Conservation (phyloP, 73 alveolate genomes). For the Stentor coeruleus region DNA sequence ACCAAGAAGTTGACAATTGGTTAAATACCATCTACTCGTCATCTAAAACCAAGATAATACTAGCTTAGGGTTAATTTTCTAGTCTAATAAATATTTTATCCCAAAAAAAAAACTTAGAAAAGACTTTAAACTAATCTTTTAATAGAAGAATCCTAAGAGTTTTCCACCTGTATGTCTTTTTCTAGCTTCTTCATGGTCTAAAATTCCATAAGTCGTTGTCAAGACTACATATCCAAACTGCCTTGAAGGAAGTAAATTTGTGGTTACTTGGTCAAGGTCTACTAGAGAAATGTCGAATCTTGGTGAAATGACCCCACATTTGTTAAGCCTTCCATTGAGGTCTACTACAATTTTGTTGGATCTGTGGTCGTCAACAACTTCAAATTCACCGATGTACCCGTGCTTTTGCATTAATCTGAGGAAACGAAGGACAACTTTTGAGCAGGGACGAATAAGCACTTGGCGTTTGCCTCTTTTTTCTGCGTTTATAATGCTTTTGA, state of each 20-base stretch:
- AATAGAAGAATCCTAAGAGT: conserved; percentile 96
- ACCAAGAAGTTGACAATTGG: too few species aligned
- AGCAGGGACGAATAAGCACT: conserved; percentile 86
- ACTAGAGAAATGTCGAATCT: conserved; percentile 72
- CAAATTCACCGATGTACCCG: conserved; percentile 94
- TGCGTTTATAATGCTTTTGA: conserved; percentile 89
- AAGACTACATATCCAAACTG: conserved; percentile 88
- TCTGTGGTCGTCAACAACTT: conserved; percentile 95
- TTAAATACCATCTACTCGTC: too few species aligned
- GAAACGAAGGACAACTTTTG: conserved; percentile 93
- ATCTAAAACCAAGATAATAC: too few species aligned
- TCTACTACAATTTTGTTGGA: conserved; percentile 92
- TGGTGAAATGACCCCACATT: conserved; percentile 98
- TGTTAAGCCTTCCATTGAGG: conserved; percentile 88
- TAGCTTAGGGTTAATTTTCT: too few species aligned
- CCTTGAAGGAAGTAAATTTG: conserved; percentile 88
- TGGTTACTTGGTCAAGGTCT: conserved; percentile 74
- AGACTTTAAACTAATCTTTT: too few species aligned
- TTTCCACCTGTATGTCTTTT: conserved; percentile 95
- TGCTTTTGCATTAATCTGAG: conserved; percentile 84
- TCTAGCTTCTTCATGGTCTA: conserved; percentile 92
- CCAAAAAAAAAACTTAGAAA: too few species aligned
- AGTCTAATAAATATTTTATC: too few species aligned
- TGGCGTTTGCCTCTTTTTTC: conserved; percentile 85
- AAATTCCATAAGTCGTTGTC: conserved; percentile 87